Evolutionary conservation across 306 rosid species (phyloP).

Genomic region (Rosa lucieae): DNA sequence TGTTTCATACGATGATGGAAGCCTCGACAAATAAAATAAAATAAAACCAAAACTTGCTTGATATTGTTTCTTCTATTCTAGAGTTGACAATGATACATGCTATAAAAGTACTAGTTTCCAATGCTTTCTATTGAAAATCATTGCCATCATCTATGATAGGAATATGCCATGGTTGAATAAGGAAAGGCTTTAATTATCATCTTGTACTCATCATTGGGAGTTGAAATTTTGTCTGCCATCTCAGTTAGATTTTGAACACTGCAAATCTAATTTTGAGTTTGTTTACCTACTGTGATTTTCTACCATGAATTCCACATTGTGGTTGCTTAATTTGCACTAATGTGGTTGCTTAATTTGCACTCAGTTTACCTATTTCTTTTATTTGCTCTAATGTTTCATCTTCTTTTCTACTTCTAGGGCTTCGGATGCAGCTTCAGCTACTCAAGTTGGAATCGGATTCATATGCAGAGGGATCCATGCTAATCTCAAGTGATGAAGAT

Average conservation of each 20-base stretch:
- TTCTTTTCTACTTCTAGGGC: conserved; percentile 50
- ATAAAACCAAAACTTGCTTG: background rate
- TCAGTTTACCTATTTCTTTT: background rate
- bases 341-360: background rate
- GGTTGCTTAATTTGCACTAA: background rate
- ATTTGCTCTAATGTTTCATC: conserved; percentile 15
- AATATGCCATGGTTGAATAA: background rate
- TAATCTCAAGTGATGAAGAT: conserved; percentile 75
- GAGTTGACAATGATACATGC: background rate
- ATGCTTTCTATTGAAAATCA: background rate
- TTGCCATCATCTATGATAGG: background rate
- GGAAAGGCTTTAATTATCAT: background rate
- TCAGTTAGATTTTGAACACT: conserved; percentile 2
- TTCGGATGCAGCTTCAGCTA: conserved; percentile 90
- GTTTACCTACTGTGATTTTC: background rate
- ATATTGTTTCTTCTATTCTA: background rate
- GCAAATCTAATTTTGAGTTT: background rate
- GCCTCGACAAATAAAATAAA: background rate
- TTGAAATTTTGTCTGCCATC: background rate
- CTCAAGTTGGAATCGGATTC: conserved; percentile 80
- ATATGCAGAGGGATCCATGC: conserved; percentile 57
- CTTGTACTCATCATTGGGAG: conserved; percentile 6
- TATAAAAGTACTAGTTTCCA: background rate
- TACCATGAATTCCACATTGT: background rate
- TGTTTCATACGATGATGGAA: background rate